phyloP scores from a whole-genome alignment of 371 early-diverging fungal species.

The Conidiobolus incongruus region DNA sequence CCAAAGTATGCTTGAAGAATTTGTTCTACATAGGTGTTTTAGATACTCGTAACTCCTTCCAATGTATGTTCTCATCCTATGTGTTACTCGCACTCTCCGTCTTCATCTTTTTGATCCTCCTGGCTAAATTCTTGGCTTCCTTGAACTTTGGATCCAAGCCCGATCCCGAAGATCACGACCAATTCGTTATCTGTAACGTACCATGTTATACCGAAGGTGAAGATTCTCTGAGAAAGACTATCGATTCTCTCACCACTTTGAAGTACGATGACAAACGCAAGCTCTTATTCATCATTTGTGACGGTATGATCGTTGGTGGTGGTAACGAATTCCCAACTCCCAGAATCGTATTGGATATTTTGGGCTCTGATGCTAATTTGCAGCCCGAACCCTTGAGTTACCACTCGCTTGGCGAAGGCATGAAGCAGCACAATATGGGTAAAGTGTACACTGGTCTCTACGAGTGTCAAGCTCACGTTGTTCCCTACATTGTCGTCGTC shows the following conservation, averaged over 20 bases:
- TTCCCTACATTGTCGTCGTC: conserved; percentile 86
- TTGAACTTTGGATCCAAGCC: conserved; percentile 51
- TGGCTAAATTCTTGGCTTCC: conserved; percentile 81
- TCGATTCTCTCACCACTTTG: conserved; percentile 84
- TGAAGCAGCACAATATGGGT: conserved; percentile 82
- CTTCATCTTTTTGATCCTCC: conserved; percentile 61
- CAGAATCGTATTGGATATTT: conserved; percentile 83
- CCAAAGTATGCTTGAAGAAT: conserved; percentile 48
- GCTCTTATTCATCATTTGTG: conserved; percentile 77
- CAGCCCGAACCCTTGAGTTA: conserved; percentile 85
- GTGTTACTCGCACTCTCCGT: too few relatives aligned
- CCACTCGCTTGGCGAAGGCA: conserved; percentile 79
- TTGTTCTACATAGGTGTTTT: conserved; percentile 76
- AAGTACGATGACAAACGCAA: conserved; percentile 90
- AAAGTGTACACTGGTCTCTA: conserved; percentile 96
- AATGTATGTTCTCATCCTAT: conserved; percentile 73
- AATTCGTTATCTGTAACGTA: conserved; percentile 81
- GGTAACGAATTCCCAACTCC: conserved; percentile 97
- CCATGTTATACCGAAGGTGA: conserved; percentile 96
- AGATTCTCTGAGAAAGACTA: conserved; percentile 76
- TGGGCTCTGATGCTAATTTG: conserved; percentile 68
- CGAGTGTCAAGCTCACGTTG: conserved; percentile 64
- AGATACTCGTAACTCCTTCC: conserved; percentile 52
- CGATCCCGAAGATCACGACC: conserved; percentile 64
- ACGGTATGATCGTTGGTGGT: conserved; percentile 85